Evolutionary conservation across 306 rosid genomes (phyloP).

Genomic region (peach (Prunus persica)): Prunus_persica_NCBIv2 NC_034014.1:6477501-6478000

Average conservation of each 20-base stretch:
- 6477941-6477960: neutral
- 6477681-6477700: neutral
- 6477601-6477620: neutral
- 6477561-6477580: neutral
- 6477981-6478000: constrained; percentile 3
- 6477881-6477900: neutral
- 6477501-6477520: neutral
- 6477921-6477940: constrained; percentile 8
- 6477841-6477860: constrained; percentile 8
- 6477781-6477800: neutral
- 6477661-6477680: neutral
- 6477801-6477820: neutral
- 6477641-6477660: neutral
- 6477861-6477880: neutral
- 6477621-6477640: neutral
- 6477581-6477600: neutral
- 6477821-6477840: neutral
- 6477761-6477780: neutral
- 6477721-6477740: neutral
- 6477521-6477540: neutral
- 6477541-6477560: neutral
- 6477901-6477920: neutral
- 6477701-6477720: neutral
- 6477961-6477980: neutral
- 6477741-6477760: neutral